These are phyloP conservation scores for Penicillium carneum DNA, from an alignment of 2,329 filamentous ascomycete genomes.

Conservation along the genomic window DNA sequence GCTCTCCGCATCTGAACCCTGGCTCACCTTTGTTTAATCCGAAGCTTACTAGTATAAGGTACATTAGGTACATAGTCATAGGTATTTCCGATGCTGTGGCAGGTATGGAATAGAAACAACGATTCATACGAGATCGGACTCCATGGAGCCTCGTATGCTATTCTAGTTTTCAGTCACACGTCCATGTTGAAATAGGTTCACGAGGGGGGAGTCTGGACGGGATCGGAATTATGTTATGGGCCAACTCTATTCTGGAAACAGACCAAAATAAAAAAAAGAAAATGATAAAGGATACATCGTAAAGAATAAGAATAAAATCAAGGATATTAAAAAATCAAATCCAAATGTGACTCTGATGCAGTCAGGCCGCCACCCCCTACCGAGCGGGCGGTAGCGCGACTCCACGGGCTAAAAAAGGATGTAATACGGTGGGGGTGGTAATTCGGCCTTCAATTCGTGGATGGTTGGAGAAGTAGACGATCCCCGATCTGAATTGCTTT, in stretches of 20 bases:
- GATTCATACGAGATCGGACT: background rate
- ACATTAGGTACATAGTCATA: background rate
- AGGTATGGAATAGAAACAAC: background rate
- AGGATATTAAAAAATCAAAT: constrained; percentile 16
- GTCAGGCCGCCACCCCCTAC: constrained; percentile 45
- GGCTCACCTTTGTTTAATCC: constrained; percentile 23
- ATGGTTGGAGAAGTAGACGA: constrained; percentile 7
- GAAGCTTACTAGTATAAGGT: background rate
- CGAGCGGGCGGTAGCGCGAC: constrained; percentile 37
- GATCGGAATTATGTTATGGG: constrained; percentile 9
- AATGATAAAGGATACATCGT: constrained; percentile 3
- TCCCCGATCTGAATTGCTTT: constrained; percentile 22
- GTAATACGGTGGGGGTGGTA: constrained; percentile 18
- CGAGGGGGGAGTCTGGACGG: background rate
- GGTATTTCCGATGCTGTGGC: background rate
- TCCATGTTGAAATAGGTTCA: constrained; percentile 1
- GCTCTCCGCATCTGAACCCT: constrained; percentile 24
- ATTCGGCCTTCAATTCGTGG: constrained; percentile 17
- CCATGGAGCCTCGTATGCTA: background rate
- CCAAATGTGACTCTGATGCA: constrained; percentile 22
- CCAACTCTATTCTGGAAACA: constrained; percentile 15
- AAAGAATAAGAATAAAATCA: constrained; percentile 14
- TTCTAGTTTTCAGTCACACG: background rate
- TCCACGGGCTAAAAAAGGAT: constrained; percentile 26
- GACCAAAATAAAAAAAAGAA: background rate